Percentiles rank a stretch among this genome's conserved stretches.
phyloP scores from a whole-genome alignment of 169 alveolate genomes.

The Cyclospora cayetanensis region DNA sequence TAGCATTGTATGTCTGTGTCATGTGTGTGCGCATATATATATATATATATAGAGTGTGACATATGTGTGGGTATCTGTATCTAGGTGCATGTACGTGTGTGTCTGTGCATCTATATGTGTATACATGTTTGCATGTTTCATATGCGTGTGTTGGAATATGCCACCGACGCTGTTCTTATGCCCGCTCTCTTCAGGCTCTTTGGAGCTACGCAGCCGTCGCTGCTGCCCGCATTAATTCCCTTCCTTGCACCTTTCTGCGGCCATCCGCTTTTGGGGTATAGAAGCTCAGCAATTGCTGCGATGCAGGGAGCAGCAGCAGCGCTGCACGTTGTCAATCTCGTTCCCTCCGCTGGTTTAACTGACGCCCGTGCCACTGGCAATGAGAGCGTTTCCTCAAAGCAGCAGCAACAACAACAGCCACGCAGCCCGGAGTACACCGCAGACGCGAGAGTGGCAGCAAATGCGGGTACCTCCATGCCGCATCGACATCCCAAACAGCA shows the following conservation, averaged over 20 bases:
- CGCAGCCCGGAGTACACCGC: neutral
- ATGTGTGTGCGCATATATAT: no score
- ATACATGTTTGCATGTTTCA: no score
- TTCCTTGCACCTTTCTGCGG: slow-evolving; percentile 25
- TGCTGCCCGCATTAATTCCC: neutral
- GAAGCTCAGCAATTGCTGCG: slow-evolving; percentile 1
- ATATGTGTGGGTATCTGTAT: no score
- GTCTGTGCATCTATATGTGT: no score
- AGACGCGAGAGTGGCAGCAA: neutral
- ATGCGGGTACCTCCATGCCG: slow-evolving; percentile 25
- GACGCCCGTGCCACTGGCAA: neutral
- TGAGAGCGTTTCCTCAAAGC: neutral
- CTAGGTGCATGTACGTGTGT: no score
- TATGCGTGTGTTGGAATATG: no score
- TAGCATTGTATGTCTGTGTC: no score
- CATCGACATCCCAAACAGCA: slow-evolving; percentile 14
- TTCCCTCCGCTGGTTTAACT: neutral
- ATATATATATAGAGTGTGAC: no score
- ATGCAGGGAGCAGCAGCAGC: slow-evolving; percentile 45
- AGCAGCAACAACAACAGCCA: no score
- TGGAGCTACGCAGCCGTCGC: neutral
- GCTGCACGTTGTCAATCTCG: neutral
- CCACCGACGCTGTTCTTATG: neutral
- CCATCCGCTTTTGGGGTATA: neutral
- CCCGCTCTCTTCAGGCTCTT: neutral